These are phyloP conservation scores for Pyrenophora graminea DNA, from an alignment of 2,329 filamentous ascomycete genomes.

Conservation along the genomic window DNA sequence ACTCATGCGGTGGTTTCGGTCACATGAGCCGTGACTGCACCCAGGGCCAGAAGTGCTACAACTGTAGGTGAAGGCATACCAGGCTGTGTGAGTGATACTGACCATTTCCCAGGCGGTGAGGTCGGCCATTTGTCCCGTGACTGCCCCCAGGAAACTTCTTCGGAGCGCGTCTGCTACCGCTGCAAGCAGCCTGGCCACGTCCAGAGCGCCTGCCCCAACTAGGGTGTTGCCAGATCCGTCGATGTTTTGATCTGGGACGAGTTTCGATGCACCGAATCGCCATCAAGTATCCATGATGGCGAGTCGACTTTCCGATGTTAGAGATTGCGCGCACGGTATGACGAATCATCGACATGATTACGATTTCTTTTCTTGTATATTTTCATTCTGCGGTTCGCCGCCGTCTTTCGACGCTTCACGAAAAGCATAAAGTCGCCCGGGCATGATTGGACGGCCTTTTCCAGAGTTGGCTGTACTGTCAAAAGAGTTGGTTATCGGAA, in stretches of 20 bases:
- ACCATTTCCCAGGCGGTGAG: conserved; percentile 64
- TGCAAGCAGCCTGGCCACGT: conserved; percentile 87
- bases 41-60: conserved; percentile 99
- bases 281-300: conserved; percentile 20
- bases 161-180: conserved; percentile 99
- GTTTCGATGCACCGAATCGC: conserved; percentile 33
- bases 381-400: conserved; percentile 46
- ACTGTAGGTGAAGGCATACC: conserved; percentile 64
- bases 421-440: conserved; percentile 46
- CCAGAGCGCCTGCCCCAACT: conserved; percentile 91
- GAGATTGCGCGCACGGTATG: conserved; percentile 35
- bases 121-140: conserved; percentile 94
- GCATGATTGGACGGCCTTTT: conserved; percentile 46
- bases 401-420: conserved; percentile 44
- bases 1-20: conserved; percentile 94
- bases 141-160: conserved; percentile 87
- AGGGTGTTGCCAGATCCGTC: conserved; percentile 46
- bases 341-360: conserved; percentile 42
- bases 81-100: conserved; percentile 21
- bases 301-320: conserved; percentile 31
- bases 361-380: conserved; percentile 48
- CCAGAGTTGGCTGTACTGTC: conserved; percentile 36
- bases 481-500: conserved; percentile 43
- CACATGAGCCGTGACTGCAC: conserved; percentile 99
- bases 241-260: conserved; percentile 38